Evolutionary conservation across 1,284 basidiomycete genomes (phyloP), one percentile per base, ranked within the genome.

Genomic region (Erythrobasidium hasegawianum): DNA sequence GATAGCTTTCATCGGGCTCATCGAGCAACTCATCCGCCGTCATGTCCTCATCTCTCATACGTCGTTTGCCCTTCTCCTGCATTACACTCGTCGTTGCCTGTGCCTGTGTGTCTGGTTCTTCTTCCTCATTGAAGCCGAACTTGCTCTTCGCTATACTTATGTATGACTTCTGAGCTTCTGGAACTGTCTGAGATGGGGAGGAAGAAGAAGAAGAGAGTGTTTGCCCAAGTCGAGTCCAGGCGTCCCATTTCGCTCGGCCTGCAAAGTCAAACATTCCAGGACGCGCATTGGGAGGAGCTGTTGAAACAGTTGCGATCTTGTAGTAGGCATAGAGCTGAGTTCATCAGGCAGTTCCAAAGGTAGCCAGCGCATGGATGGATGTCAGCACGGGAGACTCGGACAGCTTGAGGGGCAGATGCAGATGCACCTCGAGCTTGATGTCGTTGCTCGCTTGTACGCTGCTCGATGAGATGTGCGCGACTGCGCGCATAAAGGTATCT

Each of bases 201-300:
- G 45, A 47, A 14, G n/a, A 16, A 8, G 45, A 18, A 8, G 45
- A 33, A 33, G 33, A 33, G 33, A 65, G 29, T 13, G 40, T 33
- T 7, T 8, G 50, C 29, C 62, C 62, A 20, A 39, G 33, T 29
- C 38, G 54, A 20, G 39, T 16, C 62, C 62, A 65, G 7, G 62
- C 56, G 29, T 65, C 62, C 18, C 47, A 65, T 20, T 65, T 65
- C 8, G 62, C 62, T 13, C 62, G 55, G 22, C 62, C 62, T 20
- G 41, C 29, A n/a, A 65, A 65, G 43, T 65, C 62, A 29, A 65
- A 58, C 55, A 65, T 49, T 2, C 62, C 56, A 41, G 62, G 62
- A 16, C 62, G 14, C 22, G 22, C 27, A 41, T 1, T 18, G 16
- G 39, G 27, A 26, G 62, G 62, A 8, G 39, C n/a, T 7, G 57